Percentiles rank a stretch among this genome's conserved stretches.
phyloP scores from a whole-genome alignment of 139 green algal species.

The Asterochloris sp. region DNA sequence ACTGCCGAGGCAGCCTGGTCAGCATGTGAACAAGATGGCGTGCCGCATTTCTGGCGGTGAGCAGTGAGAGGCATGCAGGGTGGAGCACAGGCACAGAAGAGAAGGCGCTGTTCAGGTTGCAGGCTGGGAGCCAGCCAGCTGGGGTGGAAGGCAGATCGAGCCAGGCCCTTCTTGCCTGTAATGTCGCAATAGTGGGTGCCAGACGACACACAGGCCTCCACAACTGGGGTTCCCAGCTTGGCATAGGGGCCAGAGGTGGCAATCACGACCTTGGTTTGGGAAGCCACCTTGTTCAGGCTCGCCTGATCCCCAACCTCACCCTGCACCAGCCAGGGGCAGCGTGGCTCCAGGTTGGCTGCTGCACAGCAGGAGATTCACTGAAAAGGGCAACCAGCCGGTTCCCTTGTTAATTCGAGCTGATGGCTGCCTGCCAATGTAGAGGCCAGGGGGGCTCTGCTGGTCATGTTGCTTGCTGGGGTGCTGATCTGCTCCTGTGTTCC shows the following conservation, averaged over 20 bases:
- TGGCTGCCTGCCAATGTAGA: neutral
- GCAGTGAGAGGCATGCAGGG: neutral
- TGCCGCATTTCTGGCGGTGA: neutral
- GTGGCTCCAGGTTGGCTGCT: neutral
- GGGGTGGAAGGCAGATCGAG: neutral
- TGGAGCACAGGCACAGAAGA: neutral
- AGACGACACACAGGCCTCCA: conserved; percentile 63
- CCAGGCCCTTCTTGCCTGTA: conserved; percentile 49
- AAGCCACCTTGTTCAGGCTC: conserved; percentile 48
- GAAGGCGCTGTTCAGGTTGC: neutral
- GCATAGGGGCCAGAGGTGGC: conserved; percentile 64
- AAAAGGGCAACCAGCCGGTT: neutral
- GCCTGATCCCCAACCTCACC: conserved; percentile 54
- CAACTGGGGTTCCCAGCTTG: conserved; percentile 65
- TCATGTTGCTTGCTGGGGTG: neutral
- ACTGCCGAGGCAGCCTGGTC: no score
- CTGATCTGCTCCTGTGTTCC: neutral
- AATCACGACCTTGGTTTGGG: conserved; percentile 67
- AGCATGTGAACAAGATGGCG: no score
- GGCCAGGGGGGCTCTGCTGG: neutral
- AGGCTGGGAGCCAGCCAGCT: neutral
- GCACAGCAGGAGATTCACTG: neutral
- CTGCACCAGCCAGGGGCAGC: conserved; percentile 42
- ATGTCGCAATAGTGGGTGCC: conserved; percentile 88
- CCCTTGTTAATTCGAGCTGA: neutral